Percentiles rank a stretch among this genome's conserved stretches.
Evolutionary conservation across 164 flowering plant genomes (phyloP).

Genomic region (Aristolochia fimbriata): DNA sequence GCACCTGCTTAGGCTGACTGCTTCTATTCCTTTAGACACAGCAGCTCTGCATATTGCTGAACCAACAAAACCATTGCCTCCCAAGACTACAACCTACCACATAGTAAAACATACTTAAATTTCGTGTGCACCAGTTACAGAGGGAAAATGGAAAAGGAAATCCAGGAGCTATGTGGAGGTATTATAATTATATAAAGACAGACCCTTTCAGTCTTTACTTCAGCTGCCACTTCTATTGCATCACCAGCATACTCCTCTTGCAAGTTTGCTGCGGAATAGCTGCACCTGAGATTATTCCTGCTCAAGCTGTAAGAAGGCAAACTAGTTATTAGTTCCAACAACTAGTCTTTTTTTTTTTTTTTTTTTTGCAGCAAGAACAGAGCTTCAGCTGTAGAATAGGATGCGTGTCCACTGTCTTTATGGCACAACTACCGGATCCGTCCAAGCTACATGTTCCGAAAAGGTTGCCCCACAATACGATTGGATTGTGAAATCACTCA

Average conservation of each 20-base stretch:
- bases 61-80: conserved; percentile 97
- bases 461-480: too few species aligned
- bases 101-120: background rate
- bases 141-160: too few species aligned
- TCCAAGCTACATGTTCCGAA: too few species aligned
- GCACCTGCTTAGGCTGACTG: conserved; percentile 83
- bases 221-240: conserved; percentile 76
- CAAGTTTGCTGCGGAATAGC: conserved; percentile 44
- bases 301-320: background rate
- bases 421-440: too few species aligned
- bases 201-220: conserved; percentile 75
- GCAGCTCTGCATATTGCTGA: conserved; percentile 98
- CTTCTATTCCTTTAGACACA: conserved; percentile 82
- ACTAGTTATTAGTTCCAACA: too few species aligned
- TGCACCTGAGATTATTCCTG: conserved; percentile 42
- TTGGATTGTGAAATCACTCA: too few species aligned
- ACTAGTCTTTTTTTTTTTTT: too few species aligned
- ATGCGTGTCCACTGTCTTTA: too few species aligned
- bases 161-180: too few species aligned
- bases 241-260: conserved; percentile 29
- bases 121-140: too few species aligned
- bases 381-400: too few species aligned
- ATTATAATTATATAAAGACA: background rate
- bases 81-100: conserved; percentile 78
- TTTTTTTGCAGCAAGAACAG: too few species aligned